phyloP scores from a whole-genome alignment of 495 filamentous ascomycete genomes.

The Amniculicola lignicola region DNA sequence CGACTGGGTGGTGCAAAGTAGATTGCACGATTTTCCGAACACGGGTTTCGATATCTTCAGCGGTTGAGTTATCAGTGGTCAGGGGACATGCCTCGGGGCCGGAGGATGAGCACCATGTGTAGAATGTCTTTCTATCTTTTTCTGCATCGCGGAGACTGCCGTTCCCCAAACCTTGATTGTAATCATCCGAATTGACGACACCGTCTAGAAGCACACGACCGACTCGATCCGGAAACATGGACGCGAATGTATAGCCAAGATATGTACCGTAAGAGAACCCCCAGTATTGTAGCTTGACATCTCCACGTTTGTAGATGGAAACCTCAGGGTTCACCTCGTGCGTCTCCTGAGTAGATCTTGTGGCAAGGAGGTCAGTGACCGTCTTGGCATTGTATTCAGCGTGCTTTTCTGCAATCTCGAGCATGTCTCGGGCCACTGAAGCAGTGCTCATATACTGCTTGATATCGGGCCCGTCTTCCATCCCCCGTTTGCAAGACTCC shows the following conservation, averaged over 20 bases:
- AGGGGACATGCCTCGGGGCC: constrained; percentile 51
- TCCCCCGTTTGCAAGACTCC: constrained; percentile 32
- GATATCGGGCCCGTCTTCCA: constrained; percentile 38
- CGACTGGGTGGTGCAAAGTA: constrained; percentile 51
- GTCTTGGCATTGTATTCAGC: no score
- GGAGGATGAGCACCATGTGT: constrained; percentile 50
- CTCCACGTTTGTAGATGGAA: background rate
- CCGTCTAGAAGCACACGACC: constrained; percentile 52
- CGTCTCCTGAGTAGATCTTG: no score
- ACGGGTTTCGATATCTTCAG: constrained; percentile 44
- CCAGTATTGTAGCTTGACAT: constrained; percentile 37
- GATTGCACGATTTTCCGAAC: constrained; percentile 43
- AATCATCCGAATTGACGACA: constrained; percentile 49
- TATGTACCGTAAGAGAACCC: constrained; percentile 40
- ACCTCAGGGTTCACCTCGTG: background rate
- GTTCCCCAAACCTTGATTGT: constrained; percentile 33
- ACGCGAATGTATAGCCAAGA: constrained; percentile 47
- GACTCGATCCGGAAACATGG: constrained; percentile 54
- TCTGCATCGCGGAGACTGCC: constrained; percentile 41
- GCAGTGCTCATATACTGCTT: constrained; percentile 50
- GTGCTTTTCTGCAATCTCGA: constrained; percentile 53
- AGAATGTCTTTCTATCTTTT: constrained; percentile 54
- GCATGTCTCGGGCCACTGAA: constrained; percentile 50
- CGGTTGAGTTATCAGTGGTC: constrained; percentile 41
- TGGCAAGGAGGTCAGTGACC: constrained; percentile 30